These are phyloP conservation scores for Zygoascus flipseniorum DNA, from an alignment of 805 yeast species.

Conservation along the genomic window DNA sequence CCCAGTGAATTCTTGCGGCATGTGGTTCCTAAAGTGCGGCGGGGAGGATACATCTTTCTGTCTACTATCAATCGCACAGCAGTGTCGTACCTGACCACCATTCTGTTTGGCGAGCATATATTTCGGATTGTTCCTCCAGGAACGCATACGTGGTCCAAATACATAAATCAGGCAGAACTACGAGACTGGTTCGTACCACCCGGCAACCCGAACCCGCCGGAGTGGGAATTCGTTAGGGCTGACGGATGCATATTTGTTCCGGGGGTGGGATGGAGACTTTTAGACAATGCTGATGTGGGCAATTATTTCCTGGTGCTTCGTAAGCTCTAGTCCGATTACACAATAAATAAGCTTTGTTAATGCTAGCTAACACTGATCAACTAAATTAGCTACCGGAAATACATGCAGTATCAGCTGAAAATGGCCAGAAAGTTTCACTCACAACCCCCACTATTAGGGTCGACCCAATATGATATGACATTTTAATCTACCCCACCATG, in stretches of 20 bases:
- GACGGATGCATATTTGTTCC: constrained; percentile 84
- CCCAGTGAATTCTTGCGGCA: constrained; percentile 67
- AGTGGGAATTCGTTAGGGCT: constrained; percentile 52
- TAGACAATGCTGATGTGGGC: constrained; percentile 47
- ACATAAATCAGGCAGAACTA: constrained; percentile 70
- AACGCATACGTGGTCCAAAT: constrained; percentile 82
- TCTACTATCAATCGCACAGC: constrained; percentile 90
- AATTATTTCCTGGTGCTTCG: constrained; percentile 84
- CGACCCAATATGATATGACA: no score
- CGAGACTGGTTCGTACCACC: constrained; percentile 45
- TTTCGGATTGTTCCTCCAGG: constrained; percentile 81
- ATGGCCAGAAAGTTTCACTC: no score
- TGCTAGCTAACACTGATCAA: no score
- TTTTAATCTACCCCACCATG: no score
- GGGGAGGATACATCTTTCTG: constrained; percentile 77
- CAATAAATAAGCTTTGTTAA: neutral
- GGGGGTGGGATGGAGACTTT: constrained; percentile 70
- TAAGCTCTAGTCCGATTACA: constrained; percentile 19
- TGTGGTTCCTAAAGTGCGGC: constrained; percentile 60
- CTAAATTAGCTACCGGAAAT: no score
- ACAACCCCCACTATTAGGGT: no score
- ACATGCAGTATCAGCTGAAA: no score
- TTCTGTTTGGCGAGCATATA: constrained; percentile 78
- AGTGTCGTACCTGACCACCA: constrained; percentile 86
- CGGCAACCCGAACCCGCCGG: constrained; percentile 21